Conservation (phyloP, 495 filamentous ascomycete species). For the Evernia prunastri region DNA sequence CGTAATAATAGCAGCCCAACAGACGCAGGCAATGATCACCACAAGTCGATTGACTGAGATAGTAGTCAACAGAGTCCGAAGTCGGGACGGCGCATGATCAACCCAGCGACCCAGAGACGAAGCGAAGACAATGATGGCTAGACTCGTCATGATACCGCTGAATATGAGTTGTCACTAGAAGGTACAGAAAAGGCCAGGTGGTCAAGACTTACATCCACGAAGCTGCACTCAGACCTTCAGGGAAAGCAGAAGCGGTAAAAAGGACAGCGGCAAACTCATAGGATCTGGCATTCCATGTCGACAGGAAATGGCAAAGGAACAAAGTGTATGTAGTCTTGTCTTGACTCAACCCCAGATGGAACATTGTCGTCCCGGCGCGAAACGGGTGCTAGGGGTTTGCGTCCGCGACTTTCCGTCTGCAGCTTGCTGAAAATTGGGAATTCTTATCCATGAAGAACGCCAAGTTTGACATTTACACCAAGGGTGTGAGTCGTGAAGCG, state of each 20-base stretch:
- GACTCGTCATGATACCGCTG: conserved; percentile 35
- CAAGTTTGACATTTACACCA: background rate
- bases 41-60: conserved; percentile 38
- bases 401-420: background rate
- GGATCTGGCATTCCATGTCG: conserved; percentile 53
- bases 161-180: background rate
- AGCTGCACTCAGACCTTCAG: conserved; percentile 38
- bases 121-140: conserved; percentile 34
- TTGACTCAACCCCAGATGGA: background rate
- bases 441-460: background rate
- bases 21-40: conserved; percentile 38
- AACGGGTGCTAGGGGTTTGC: background rate
- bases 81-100: conserved; percentile 36
- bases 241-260: conserved; percentile 47
- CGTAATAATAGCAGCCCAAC: conserved; percentile 31
- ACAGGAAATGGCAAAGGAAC: conserved; percentile 49
- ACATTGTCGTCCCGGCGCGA: background rate
- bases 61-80: conserved; percentile 39
- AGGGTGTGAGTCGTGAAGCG: background rate
- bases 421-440: background rate
- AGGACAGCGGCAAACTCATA: conserved; percentile 51
- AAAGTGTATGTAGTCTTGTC: conserved; percentile 26
- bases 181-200: background rate
- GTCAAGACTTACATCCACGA: conserved; percentile 32
- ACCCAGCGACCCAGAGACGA: conserved; percentile 42